Evolutionary conservation across 148 eudicot species (phyloP).

Genomic region (Camellia granthamiana): DNA sequence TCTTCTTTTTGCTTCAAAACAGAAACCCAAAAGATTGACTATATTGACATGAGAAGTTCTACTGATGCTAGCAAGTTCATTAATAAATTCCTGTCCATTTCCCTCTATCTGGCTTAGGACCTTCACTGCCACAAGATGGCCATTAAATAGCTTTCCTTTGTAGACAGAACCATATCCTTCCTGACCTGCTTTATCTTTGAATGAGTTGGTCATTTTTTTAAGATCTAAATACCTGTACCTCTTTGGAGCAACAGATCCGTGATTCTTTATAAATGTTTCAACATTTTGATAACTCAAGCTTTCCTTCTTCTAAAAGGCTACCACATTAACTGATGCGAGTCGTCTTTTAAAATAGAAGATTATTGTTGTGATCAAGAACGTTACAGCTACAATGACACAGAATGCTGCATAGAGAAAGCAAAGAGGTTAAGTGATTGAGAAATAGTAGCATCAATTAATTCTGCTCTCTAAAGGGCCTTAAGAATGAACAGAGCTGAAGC

Average conservation of each 20-base stretch:
- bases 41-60: constrained; percentile 12
- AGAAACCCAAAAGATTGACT: constrained; percentile 7
- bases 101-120: background rate
- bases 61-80: constrained; percentile 7
- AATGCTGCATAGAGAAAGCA: too few relatives aligned
- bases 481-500: too few relatives aligned
- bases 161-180: constrained; percentile 1
- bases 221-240: background rate
- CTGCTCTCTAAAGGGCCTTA: too few relatives aligned
- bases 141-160: constrained; percentile 1
- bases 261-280: background rate
- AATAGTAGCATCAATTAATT: too few relatives aligned
- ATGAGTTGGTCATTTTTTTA: background rate
- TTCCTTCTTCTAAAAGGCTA: background rate
- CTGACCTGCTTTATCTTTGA: background rate
- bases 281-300: background rate
- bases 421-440: too few relatives aligned
- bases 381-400: background rate
- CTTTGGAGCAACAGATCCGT: background rate
- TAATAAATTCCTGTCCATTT: background rate
- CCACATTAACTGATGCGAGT: too few relatives aligned
- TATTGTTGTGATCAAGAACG: background rate
- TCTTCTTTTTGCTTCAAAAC: background rate
- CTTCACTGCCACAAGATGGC: background rate
- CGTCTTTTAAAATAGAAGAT: background rate